Base-by-base conservation (phyloP, 305 asterid species). In the Caryopteris hybrid region DNA sequence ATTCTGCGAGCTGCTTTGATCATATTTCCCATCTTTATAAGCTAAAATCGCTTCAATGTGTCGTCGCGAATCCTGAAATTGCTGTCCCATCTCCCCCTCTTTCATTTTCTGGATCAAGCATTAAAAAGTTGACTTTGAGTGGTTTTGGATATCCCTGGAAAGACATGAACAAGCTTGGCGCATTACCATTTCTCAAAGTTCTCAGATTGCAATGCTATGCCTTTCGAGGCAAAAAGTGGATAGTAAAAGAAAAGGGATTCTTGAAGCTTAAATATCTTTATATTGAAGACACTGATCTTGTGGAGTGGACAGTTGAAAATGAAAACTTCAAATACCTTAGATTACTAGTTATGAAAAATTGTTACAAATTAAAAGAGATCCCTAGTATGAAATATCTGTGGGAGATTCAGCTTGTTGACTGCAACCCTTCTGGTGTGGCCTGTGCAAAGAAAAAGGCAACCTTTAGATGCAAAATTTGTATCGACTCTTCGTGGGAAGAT, bases 71-170 rank as follows among this genome's bases (percentile, higher is more conserved):
- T 42, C 70, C 70, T 11, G n/a, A 17, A 4, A 22, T 34, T 13
- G 17, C 34, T 4, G 5, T 38, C 27, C 51, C n/a, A n/a, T n/a
- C 36, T 10, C 56, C 64, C 0, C 25, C 51, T 50, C 55, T 39
- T 34, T 22, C 23, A 5, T 13, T 5, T 18, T 50, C 50, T n/a
- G 61, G 60, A 2, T 21, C 61, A 0, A 4, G 38, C 34, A 38
- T 65, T 13, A 65, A 22, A 13, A 65, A 50, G 38, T 25, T 65
- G 20, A 50, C 25, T n/a, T 12, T 65, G 70, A 36, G 70, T 4
- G 70, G 70, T 6, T 10, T 51, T 5, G 70, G 70, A n/a, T 65
- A 50, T 34, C 70, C 61, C 0, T 65, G 70, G 70, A 56, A 65
- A 38, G 17, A 36, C 39, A 65, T 65, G 61, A 65, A 46, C 3